Evolutionary conservation across 805 yeast species (phyloP).

Genomic region (Saccharomycopsis olivae): DNA sequence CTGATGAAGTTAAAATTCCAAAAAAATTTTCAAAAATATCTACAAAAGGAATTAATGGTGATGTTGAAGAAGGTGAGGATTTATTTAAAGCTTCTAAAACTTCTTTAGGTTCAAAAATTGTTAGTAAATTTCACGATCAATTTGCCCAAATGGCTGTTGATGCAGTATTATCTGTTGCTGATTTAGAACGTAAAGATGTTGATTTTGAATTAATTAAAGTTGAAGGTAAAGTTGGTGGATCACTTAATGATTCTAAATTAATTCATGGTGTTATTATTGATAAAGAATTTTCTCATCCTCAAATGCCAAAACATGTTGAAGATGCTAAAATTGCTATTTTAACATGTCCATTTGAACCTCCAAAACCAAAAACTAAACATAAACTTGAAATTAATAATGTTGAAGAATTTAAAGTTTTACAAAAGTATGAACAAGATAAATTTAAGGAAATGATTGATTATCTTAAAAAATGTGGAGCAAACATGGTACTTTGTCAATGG

Average conservation of each 20-base stretch:
- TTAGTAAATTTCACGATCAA: constrained; percentile 84
- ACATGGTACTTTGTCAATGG: constrained; percentile 90
- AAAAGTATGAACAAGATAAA: constrained; percentile 83
- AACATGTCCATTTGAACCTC: constrained; percentile 99
- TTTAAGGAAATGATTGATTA: constrained; percentile 81
- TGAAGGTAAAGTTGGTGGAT: constrained; percentile 93
- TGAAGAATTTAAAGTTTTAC: constrained; percentile 86
- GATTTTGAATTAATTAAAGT: constrained; percentile 94
- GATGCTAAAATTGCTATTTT: constrained; percentile 88
- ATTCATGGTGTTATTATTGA: constrained; percentile 90
- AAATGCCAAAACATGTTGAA: constrained; percentile 69
- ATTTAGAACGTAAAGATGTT: constrained; percentile 84
- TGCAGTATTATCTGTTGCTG: constrained; percentile 87
- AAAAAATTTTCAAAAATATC: constrained; percentile 30
- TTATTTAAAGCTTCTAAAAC: constrained; percentile 89
- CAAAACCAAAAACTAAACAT: constrained; percentile 98
- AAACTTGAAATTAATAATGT: constrained; percentile 96
- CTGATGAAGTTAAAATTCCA: constrained; percentile 44
- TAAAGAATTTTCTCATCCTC: constrained; percentile 97
- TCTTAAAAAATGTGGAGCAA: constrained; percentile 85
- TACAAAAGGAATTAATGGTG: constrained; percentile 7
- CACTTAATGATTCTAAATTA: constrained; percentile 73
- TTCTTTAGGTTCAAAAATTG: constrained; percentile 90
- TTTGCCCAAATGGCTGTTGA: constrained; percentile 97
- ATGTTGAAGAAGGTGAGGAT: constrained; percentile 30